Evolutionary conservation across 2,329 filamentous ascomycete genomes (phyloP).

Genomic region (Scleromitrula shiraiana): DNA sequence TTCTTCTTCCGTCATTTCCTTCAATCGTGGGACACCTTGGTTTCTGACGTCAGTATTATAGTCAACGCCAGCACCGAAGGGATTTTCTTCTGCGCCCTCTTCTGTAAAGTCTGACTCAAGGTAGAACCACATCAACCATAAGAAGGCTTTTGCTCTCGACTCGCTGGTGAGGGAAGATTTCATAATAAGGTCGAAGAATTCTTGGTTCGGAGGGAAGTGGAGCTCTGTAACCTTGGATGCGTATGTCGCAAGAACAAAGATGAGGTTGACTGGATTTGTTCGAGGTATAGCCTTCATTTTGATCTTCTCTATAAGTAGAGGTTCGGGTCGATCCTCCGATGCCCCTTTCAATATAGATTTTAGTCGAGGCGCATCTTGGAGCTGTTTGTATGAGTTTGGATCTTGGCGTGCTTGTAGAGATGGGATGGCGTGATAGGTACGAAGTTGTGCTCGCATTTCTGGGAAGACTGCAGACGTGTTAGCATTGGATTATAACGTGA

Average conservation of each 20-base stretch:
- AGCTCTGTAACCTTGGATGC: conserved; percentile 87
- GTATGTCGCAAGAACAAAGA: conserved; percentile 87
- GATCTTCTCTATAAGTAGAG: conserved; percentile 74
- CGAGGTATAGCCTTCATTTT: conserved; percentile 62
- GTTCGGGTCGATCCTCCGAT: conserved; percentile 83
- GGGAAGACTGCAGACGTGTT: conserved; percentile 68
- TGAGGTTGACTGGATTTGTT: conserved; percentile 94
- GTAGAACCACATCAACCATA: conserved; percentile 99
- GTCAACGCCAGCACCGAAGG: conserved; percentile 69
- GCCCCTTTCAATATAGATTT: conserved; percentile 98
- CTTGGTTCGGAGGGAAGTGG: conserved; percentile 75
- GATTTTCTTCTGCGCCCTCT: conserved; percentile 82
- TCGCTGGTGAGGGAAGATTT: conserved; percentile 71
- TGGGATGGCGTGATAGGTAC: conserved; percentile 96
- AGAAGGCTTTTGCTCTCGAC: conserved; percentile 78
- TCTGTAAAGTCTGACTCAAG: conserved; percentile 90
- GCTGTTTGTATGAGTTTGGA: conserved; percentile 91
- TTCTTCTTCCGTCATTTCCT: conserved; percentile 57
- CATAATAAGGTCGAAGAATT: conserved; percentile 98
- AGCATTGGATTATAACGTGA: conserved; percentile 13
- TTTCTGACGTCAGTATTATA: conserved; percentile 58
- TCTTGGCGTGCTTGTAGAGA: conserved; percentile 93
- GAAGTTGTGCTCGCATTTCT: conserved; percentile 95
- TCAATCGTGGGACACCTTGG: conserved; percentile 61
- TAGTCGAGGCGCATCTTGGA: conserved; percentile 89